Conservation (phyloP, 805 yeast species). For the Alloascoidea hylecoeti region DNA sequence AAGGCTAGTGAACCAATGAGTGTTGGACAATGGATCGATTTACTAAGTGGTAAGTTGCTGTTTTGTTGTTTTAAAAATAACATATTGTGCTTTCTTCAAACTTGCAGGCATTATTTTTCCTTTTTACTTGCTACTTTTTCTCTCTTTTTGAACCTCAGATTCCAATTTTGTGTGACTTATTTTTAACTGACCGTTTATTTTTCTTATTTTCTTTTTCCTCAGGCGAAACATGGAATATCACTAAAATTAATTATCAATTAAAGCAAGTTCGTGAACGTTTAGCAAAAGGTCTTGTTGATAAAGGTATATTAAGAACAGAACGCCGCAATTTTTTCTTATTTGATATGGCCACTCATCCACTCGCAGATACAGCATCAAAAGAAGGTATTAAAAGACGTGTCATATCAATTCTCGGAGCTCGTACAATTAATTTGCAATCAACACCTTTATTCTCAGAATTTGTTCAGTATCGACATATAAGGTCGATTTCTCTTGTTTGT, state of each 20-base stretch:
- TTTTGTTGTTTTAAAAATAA: too few species aligned
- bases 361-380: constrained; percentile 75
- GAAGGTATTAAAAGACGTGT: constrained; percentile 68
- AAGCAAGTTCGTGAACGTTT: constrained; percentile 95
- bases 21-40: constrained; percentile 86
- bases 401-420: constrained; percentile 50
- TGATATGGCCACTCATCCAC: constrained; percentile 98
- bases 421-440: constrained; percentile 45
- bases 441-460: constrained; percentile 56
- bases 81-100: too few species aligned
- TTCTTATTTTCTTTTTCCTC: too few species aligned
- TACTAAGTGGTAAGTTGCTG: constrained; percentile 56
- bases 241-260: constrained; percentile 89
- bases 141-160: too few species aligned
- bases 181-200: too few species aligned
- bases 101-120: background rate
- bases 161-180: too few species aligned
- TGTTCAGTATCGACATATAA: constrained; percentile 52
- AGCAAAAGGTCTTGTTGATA: constrained; percentile 94
- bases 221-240: constrained; percentile 86
- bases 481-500: constrained; percentile 72
- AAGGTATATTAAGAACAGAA: constrained; percentile 92
- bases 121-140: background rate
- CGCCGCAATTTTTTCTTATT: constrained; percentile 86
- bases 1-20: constrained; percentile 70